phyloP scores from a whole-genome alignment of 2,329 filamentous ascomycete species.

The Sporothrix brunneoviolacea region DNA sequence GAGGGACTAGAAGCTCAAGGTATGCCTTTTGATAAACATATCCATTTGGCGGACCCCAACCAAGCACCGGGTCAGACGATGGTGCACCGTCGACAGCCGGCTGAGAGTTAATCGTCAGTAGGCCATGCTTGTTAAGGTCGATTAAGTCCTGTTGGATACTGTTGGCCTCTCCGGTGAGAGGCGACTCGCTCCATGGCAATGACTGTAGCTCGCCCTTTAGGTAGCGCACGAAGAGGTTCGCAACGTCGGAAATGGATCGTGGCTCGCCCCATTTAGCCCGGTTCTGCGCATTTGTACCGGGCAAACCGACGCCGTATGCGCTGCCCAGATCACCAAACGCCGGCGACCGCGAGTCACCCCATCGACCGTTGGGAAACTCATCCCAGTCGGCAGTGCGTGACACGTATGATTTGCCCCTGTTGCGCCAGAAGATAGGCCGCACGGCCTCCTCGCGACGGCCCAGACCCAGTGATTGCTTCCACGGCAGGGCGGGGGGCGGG shows the following conservation, averaged over 20 bases:
- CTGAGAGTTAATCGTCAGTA: constrained; percentile 96
- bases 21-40: constrained; percentile 99
- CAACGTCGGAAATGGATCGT: constrained; percentile 69
- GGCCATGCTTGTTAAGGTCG: constrained; percentile 73
- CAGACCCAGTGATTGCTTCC: constrained; percentile 88
- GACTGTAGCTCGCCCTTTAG: constrained; percentile 72
- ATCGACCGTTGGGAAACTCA: constrained; percentile 96
- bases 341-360: constrained; percentile 94
- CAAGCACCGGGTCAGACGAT: constrained; percentile 78
- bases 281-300: constrained; percentile 92
- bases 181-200: constrained; percentile 88
- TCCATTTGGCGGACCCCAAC: constrained; percentile 90
- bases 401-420: constrained; percentile 92
- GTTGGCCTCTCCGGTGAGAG: constrained; percentile 76
- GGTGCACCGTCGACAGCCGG: constrained; percentile 87
- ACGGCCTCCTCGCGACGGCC: constrained; percentile 90
- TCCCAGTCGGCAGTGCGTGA: constrained; percentile 97
- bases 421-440: constrained; percentile 97
- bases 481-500: constrained; percentile 77
- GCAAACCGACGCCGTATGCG: constrained; percentile 85
- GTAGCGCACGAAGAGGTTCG: constrained; percentile 77
- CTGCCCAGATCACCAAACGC: constrained; percentile 93
- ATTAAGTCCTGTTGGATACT: constrained; percentile 71
- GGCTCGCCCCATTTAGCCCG: constrained; percentile 92
- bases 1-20: constrained; percentile 81